These are phyloP conservation scores for Xylariaceae sp. DNA, from an alignment of 2,329 filamentous ascomycete genomes.

Conservation along the genomic window DNA sequence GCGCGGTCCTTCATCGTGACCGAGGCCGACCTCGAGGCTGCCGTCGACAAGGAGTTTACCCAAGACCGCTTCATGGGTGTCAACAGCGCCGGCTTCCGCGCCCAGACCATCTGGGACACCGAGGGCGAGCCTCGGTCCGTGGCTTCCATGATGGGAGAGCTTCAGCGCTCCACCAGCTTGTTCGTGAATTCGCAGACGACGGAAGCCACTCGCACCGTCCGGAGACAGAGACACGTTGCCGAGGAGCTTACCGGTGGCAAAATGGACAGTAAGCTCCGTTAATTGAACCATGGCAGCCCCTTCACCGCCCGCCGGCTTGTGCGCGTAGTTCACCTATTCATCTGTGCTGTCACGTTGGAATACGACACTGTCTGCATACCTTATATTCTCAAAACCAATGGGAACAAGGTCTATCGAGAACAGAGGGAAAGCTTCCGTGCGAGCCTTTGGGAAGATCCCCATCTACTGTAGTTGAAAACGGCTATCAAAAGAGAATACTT, in stretches of 20 bases:
- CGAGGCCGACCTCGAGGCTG: slow-evolving; percentile 67
- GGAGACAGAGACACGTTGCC: slow-evolving; percentile 50
- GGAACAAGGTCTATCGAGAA: background rate
- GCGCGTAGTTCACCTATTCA: background rate
- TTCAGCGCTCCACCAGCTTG: slow-evolving; percentile 26
- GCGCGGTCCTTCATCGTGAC: slow-evolving; percentile 81
- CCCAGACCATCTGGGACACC: slow-evolving; percentile 49
- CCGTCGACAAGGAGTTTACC: slow-evolving; percentile 72
- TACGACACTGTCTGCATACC: background rate
- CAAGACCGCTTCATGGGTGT: slow-evolving; percentile 45
- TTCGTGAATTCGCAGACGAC: slow-evolving; percentile 33
- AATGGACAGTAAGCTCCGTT: slow-evolving; percentile 35
- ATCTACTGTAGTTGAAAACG: slow-evolving; percentile 10
- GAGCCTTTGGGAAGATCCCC: background rate
- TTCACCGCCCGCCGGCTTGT: background rate
- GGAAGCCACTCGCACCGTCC: slow-evolving; percentile 41
- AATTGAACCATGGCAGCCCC: slow-evolving; percentile 5
- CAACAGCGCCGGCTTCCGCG: slow-evolving; percentile 26
- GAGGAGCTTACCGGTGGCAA: slow-evolving; percentile 57
- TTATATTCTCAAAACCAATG: background rate
- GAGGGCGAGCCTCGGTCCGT: slow-evolving; percentile 43
- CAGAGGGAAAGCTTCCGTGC: background rate
- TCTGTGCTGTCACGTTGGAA: background rate
- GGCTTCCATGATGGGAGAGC: slow-evolving; percentile 39
- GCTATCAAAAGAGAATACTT: slow-evolving; percentile 4